phyloP scores from a whole-genome alignment of 2,329 filamentous ascomycete species.

The Hymenoscyphus linearis region DNA sequence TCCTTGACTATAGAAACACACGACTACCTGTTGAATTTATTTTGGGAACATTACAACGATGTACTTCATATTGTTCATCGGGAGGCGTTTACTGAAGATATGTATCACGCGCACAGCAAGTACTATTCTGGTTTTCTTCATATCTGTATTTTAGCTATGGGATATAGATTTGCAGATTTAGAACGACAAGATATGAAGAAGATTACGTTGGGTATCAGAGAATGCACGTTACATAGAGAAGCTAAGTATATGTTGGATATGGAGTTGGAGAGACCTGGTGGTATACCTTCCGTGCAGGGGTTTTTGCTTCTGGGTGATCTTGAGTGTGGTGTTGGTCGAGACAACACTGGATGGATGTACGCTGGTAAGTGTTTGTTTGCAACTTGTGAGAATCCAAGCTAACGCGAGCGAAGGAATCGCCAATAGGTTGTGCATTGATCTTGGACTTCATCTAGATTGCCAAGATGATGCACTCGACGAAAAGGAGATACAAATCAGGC shows the following conservation, averaged over 20 bases:
- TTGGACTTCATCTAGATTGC: slow-evolving; percentile 45
- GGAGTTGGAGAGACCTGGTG: slow-evolving; percentile 47
- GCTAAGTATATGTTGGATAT: slow-evolving; percentile 50
- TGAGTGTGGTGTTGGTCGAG: slow-evolving; percentile 48
- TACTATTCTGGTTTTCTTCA: slow-evolving; percentile 50
- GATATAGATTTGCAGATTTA: slow-evolving; percentile 46
- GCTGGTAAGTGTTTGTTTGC: slow-evolving; percentile 35
- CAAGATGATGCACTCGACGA: slow-evolving; percentile 39
- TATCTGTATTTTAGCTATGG: slow-evolving; percentile 47
- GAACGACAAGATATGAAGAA: slow-evolving; percentile 43
- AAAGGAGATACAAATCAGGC: slow-evolving; percentile 43
- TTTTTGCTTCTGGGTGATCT: slow-evolving; percentile 47
- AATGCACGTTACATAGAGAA: slow-evolving; percentile 48
- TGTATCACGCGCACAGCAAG: slow-evolving; percentile 40
- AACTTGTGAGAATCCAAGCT: not conserved
- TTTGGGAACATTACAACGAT: slow-evolving; percentile 48
- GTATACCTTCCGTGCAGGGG: slow-evolving; percentile 47
- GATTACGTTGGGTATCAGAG: slow-evolving; percentile 41
- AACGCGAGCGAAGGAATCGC: slow-evolving; percentile 33
- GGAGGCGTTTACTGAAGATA: slow-evolving; percentile 44
- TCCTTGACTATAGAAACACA: slow-evolving; percentile 42
- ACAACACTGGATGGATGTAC: slow-evolving; percentile 52
- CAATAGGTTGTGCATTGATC: slow-evolving; percentile 42
- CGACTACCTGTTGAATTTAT: slow-evolving; percentile 47
- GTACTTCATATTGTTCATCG: slow-evolving; percentile 45